These are phyloP conservation scores for Pyrus pyrifolia DNA, from an alignment of 306 rosid species.

Conservation along the genomic window DNA sequence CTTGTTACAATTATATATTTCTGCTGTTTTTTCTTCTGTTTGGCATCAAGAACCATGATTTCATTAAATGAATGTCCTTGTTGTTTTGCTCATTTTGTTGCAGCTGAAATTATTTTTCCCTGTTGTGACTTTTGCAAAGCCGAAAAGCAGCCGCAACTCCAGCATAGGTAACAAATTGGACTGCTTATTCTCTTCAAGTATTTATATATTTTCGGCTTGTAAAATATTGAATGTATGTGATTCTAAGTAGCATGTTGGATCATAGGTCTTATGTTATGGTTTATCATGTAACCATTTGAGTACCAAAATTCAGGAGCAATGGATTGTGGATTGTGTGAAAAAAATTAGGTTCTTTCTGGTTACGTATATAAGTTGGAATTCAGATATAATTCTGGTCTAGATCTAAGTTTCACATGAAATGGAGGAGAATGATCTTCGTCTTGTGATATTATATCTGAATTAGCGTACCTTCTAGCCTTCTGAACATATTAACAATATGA, in stretches of 20 bases:
- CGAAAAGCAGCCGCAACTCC: conserved; percentile 91
- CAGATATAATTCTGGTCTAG: background rate
- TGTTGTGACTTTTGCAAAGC: conserved; percentile 79
- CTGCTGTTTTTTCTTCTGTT: background rate
- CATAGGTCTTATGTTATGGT: background rate
- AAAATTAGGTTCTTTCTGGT: background rate
- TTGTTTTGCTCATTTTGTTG: conserved; percentile 17
- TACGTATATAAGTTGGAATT: background rate
- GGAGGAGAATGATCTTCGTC: background rate
- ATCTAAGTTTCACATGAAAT: background rate
- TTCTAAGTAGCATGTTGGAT: background rate
- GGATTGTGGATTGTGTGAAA: background rate
- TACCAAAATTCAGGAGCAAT: background rate
- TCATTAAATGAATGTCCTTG: background rate
- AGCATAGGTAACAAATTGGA: conserved; percentile 60
- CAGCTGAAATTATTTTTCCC: conserved; percentile 98
- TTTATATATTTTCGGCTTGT: background rate
- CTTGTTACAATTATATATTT: conserved; percentile 1
- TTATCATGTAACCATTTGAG: background rate
- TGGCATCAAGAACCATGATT: background rate
- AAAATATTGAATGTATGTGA: background rate
- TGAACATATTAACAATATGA: background rate
- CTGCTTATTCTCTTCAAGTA: background rate
- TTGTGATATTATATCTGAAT: too few relatives aligned
- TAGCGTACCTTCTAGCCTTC: background rate